These are phyloP conservation scores for Ascocoryne sarcoides DNA, from an alignment of 2,329 filamentous ascomycete species.

Conservation along the genomic window DNA sequence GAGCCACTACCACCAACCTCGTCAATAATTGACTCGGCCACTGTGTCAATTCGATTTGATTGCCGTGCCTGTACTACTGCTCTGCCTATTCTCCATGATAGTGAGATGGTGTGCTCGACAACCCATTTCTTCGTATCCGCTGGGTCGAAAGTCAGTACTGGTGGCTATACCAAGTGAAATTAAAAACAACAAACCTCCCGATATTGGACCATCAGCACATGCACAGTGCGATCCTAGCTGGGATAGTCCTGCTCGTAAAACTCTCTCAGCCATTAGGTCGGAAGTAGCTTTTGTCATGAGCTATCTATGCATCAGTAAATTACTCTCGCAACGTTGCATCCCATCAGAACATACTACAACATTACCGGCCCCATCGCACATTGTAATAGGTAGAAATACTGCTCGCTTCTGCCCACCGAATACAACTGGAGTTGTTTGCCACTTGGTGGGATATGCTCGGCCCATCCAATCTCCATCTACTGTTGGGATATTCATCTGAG, in stretches of 20 bases:
- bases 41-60: constrained; percentile 41
- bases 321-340: too few relatives aligned
- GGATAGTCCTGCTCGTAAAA: constrained; percentile 29
- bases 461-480: constrained; percentile 40
- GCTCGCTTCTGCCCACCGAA: constrained; percentile 8
- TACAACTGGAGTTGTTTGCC: constrained; percentile 37
- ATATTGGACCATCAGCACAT: background rate
- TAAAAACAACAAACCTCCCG: too few relatives aligned
- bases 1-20: constrained; percentile 46
- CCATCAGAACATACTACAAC: constrained; percentile 22
- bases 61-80: constrained; percentile 43
- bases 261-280: constrained; percentile 35
- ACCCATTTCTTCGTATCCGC: constrained; percentile 31
- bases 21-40: constrained; percentile 49
- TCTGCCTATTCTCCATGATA: constrained; percentile 45
- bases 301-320: too few relatives aligned
- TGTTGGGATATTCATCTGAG: constrained; percentile 29
- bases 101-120: constrained; percentile 24
- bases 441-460: constrained; percentile 36
- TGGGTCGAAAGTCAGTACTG: too few relatives aligned
- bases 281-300: constrained; percentile 33
- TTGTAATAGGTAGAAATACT: background rate
- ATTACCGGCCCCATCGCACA: background rate
- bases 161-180: too few relatives aligned
- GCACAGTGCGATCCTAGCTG: background rate